Conservation (phyloP, 176 grass and related monocot genomes). For the Lolium multiflorum region DNA sequence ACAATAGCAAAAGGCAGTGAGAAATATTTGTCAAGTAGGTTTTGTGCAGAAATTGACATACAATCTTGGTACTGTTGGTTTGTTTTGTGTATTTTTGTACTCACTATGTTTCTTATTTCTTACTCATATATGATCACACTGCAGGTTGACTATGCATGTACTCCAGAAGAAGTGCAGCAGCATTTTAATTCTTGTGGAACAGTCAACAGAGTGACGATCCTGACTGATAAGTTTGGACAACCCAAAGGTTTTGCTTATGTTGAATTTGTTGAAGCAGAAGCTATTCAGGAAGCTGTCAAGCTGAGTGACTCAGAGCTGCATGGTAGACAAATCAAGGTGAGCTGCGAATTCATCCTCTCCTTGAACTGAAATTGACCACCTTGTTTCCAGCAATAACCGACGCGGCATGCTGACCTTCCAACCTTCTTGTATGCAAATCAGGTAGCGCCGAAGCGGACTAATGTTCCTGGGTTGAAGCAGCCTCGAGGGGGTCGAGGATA, state of each 20-base stretch:
- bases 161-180: constrained; percentile 88
- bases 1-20: not conserved
- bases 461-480: constrained; percentile 81
- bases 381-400: not conserved
- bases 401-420: not conserved
- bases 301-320: constrained; percentile 77
- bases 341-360: not conserved
- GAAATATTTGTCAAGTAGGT: not conserved
- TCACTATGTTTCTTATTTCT: not conserved
- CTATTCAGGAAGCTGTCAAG: constrained; percentile 75
- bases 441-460: constrained; percentile 79
- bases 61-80: not conserved
- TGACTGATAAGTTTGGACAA: constrained; percentile 84
- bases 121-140: constrained; percentile 4
- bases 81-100: not conserved
- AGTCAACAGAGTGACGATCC: constrained; percentile 81
- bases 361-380: not conserved
- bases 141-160: constrained; percentile 88
- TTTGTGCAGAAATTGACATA: not conserved
- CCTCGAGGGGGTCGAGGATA: constrained; percentile 60
- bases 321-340: constrained; percentile 73
- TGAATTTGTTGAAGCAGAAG: constrained; percentile 80
- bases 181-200: constrained; percentile 90
- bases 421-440: constrained; percentile 28
- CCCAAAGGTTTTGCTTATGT: constrained; percentile 90